These are phyloP conservation scores for Chrysoporthe puriensis DNA, from an alignment of 2,329 filamentous ascomycete species.

Conservation along the genomic window DNA sequence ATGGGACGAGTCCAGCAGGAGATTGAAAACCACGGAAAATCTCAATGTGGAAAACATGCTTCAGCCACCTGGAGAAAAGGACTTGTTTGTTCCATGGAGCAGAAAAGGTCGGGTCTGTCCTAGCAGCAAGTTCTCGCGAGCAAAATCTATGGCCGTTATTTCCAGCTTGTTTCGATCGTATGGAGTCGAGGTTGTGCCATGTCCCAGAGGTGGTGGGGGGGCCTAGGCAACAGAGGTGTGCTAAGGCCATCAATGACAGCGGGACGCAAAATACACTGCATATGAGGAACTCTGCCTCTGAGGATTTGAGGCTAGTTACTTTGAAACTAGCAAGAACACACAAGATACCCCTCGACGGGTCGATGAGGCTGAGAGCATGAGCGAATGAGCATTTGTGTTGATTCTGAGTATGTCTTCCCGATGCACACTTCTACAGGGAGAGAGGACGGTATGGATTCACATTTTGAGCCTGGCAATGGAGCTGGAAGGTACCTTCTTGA, in stretches of 20 bases:
- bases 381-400: background rate
- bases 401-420: background rate
- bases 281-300: slow-evolving; percentile 3
- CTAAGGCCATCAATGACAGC: background rate
- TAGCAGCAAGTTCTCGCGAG: slow-evolving; percentile 10
- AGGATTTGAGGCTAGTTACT: background rate
- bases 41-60: background rate
- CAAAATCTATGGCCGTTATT: background rate
- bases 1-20: slow-evolving; percentile 39
- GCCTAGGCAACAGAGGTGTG: background rate
- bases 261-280: slow-evolving; percentile 9
- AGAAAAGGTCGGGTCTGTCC: background rate
- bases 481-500: background rate
- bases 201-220: background rate
- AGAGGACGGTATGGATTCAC: background rate
- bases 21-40: background rate
- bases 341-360: background rate
- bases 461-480: background rate
- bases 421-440: background rate
- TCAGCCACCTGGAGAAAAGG: background rate
- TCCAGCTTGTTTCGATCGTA: background rate
- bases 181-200: background rate
- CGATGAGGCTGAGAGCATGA: too few relatives aligned
- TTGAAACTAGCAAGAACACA: background rate
- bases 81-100: background rate